Percentiles rank a stretch among this genome's conserved stretches.
These are phyloP conservation scores for Trichoderma asperellum DNA, from an alignment of 2,329 filamentous ascomycete species.

Conservation along the genomic window DNA sequence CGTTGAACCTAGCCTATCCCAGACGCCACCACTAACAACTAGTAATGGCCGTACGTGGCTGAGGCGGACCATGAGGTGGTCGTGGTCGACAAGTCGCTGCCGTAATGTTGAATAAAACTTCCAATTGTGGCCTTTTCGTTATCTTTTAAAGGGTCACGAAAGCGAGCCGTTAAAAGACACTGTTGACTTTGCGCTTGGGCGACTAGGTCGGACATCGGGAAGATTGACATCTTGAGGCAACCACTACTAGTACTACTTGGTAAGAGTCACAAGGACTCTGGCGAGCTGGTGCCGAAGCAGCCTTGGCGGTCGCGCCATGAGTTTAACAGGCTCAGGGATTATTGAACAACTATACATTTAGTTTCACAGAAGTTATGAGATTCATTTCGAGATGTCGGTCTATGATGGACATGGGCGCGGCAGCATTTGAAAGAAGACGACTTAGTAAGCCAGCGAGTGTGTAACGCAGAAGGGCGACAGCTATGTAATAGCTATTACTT, in stretches of 20 bases:
- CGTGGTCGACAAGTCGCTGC: background rate
- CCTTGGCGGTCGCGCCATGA: conserved; percentile 2
- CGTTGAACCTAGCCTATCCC: conserved; percentile 13
- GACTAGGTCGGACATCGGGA: background rate
- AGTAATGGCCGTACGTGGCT: conserved; percentile 12
- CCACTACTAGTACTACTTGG: background rate
- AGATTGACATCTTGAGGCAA: background rate
- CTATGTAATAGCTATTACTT: background rate
- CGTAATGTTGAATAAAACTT: background rate
- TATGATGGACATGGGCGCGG: background rate
- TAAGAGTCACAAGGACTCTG: background rate
- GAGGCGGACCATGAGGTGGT: background rate
- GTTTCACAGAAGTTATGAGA: background rate
- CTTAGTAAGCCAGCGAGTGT: background rate
- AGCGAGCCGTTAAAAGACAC: background rate
- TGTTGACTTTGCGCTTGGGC: background rate
- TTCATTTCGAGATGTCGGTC: background rate
- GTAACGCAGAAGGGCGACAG: background rate
- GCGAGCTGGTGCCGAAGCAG: conserved; percentile 3
- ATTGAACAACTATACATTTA: background rate
- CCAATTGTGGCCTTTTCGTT: background rate
- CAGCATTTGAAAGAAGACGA: background rate
- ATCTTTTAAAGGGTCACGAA: background rate
- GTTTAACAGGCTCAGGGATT: background rate
- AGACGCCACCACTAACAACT: background rate